Evolutionary conservation across 1,284 basidiomycete genomes (phyloP), one percentile per base, ranked within the genome.

Genomic region (Austroboletus niveus): DNA sequence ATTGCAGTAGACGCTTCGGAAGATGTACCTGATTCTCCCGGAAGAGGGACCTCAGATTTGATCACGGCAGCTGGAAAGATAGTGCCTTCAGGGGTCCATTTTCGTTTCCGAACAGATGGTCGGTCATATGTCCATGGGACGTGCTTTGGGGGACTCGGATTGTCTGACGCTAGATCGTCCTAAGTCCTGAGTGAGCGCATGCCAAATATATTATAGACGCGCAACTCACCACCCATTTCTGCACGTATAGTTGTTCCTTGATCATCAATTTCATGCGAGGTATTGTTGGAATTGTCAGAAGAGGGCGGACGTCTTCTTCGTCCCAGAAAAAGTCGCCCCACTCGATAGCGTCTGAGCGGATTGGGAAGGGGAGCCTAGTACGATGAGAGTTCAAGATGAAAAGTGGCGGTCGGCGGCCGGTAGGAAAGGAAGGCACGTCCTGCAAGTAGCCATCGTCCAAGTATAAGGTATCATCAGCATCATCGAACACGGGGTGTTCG

Each of bases 71-170:
- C 73, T 48, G 76, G 66, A 52, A 77, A 75, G 41, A 78, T 60
- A 6, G 79, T 81, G 14, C 80, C 81, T 62, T 80, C 79, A 35
- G 80, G 71, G 14, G 74, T 70, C 81, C 80, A 84, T 29, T 64
- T 46, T 43, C 45, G 57, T 47, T 66, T 57, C 39, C 49, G 49
- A 15, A 63, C 63, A 46, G 66, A 62, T 24, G 22, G 22, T 31
- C 63, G 60, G 42, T 69, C 69, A 46, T 67, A 60, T 31, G 66
- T 68, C 81, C 78, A 82, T 30, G 78, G 76, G 31, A 68, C 66
- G 53, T 79, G 76, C 9, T 69, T 74, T 27, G 75, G 73, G 39
- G 22, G 22, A 24, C 22, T 24, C 22, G 75, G 71, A 36, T 63
- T 64, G 42, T 56, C 62, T 49, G 55, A 56, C 29, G 59, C 65